Evolutionary conservation across 306 rosid species (phyloP), one percentile per base, ranked within the genome.

Genomic region (Dicorynia guianensis): DNA sequence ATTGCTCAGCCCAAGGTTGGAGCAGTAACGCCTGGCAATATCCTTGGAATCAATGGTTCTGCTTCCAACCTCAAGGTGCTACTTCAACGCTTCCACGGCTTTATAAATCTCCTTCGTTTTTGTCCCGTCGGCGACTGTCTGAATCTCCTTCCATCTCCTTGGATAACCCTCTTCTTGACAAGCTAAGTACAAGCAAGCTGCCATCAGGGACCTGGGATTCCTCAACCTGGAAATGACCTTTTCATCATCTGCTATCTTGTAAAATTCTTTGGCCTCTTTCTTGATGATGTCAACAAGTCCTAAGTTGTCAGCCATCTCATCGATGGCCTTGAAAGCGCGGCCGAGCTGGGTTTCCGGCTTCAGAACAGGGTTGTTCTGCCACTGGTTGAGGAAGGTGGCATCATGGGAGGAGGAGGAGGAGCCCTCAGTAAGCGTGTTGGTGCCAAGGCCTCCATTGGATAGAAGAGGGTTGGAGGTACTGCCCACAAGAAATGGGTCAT

Each of bases 61-160:
- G 0, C 50, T 25, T 4, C 15, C 71, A 20, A 71, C 38, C 47
- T 57, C 71, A 9, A 82, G 7, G 2, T 12, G 4, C 3, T 25
- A 44, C 52, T 25, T 70, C 58, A 72, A 5, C 13, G 59, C 6
- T 4, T 50, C 42, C 38, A 19, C 36, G 14, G 67, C 52, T 33
- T 30, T 50, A 20, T 42, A 49, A 35, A 77, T 77, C 1, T 77
- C 82, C 33, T 66, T 77, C 35, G 5, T 34, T 11, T 5, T 59
- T 7, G 38, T 25, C 11, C 79, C 85, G 1, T 18, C 11, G 0
- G 42, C 13, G 4, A 57, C 69, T 1, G 2, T 14, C 3, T 39
- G 11, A 3, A 76, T 65, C 60, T 76, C 85, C 67, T 57, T 81
- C 18, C 58, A 9, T 4, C 75, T 76, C 33, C 71, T 52, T 0